Base-by-base conservation (phyloP, 441 rosid species). In the Mallotus japonicus region DNA sequence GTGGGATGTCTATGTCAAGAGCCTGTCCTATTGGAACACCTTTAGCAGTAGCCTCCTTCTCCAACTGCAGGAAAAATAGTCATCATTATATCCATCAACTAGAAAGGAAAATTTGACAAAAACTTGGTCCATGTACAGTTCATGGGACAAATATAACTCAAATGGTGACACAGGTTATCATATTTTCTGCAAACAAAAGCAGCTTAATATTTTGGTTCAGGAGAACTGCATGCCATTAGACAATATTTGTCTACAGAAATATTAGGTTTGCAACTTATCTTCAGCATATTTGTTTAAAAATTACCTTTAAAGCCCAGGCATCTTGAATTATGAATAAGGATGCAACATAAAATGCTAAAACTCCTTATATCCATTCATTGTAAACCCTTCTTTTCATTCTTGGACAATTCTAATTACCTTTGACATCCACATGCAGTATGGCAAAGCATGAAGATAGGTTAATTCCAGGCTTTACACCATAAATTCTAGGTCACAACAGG, bases 11-110 rank as follows among this genome's bases (percentile, higher is more conserved):
- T 73, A 95, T 90, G 81, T 92, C 90, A 67, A 89, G 81, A 79
- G 95, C 82, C 83, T 92, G 87, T 73, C 91, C 87, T 62, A 86
- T 77, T 8, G 97, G 91, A 83, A 91, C 78, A 32, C 99, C 99
- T 86, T 92, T 95, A 56, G 87, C 84, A 76, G 84, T 80, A 72
- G 98, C 98, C 77, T 95, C 99, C 90, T 91, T 95, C 86, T 95
- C 98, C 90, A 95, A 72, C 99, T 95, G 91, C 82, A 80, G 70
- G 37, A 54, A 68, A 24, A 64, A 77, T 53, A 54, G 59, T 67
- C 24, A 57, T 78, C 56, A 72, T 53, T 28, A 71, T 62, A 24
- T 58, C 19, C 22, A 59, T 76, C 28, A 19, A 47, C 54, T 54
- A 49, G 71, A 28, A 63, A 70, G 34, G 73, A 73, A 75, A 20